Evolutionary conservation across 805 yeast species (phyloP).

Genomic region (Pichia insulana): DNA sequence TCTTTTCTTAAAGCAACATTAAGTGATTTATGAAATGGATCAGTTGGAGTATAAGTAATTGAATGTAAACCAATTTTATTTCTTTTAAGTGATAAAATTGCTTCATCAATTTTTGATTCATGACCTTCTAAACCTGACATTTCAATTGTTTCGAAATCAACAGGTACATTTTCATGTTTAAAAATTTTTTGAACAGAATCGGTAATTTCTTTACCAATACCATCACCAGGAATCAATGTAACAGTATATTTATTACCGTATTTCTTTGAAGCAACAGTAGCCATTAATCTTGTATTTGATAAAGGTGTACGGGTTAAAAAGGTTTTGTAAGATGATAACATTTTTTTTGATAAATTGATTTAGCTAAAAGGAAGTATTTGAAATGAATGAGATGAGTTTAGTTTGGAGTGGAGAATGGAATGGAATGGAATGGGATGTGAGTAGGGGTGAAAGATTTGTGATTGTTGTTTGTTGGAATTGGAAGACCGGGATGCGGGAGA

Average conservation of each 20-base stretch:
- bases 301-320: slow-evolving; percentile 11
- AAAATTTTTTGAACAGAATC: slow-evolving; percentile 88
- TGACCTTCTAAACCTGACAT: slow-evolving; percentile 46
- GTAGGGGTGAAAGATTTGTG: no score
- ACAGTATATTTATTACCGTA: slow-evolving; percentile 94
- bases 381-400: no score
- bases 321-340: slow-evolving; percentile 22
- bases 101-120: slow-evolving; percentile 58
- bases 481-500: not conserved
- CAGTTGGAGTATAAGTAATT: slow-evolving; percentile 83
- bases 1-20: slow-evolving; percentile 96
- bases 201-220: slow-evolving; percentile 93
- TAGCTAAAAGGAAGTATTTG: no score
- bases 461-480: not conserved
- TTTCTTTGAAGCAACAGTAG: slow-evolving; percentile 61
- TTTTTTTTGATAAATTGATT: no score
- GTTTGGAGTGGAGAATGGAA: no score
- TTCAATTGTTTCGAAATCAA: slow-evolving; percentile 84
- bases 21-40: slow-evolving; percentile 70
- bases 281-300: slow-evolving; percentile 21
- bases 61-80: slow-evolving; percentile 97
- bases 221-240: slow-evolving; percentile 95
- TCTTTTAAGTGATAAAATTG: slow-evolving; percentile 85
- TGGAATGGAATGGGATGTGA: no score
- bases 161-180: slow-evolving; percentile 79